Base-by-base conservation (phyloP, 1,139 yeast genomes). In the Sugiyamaella xylanicola region DNA sequence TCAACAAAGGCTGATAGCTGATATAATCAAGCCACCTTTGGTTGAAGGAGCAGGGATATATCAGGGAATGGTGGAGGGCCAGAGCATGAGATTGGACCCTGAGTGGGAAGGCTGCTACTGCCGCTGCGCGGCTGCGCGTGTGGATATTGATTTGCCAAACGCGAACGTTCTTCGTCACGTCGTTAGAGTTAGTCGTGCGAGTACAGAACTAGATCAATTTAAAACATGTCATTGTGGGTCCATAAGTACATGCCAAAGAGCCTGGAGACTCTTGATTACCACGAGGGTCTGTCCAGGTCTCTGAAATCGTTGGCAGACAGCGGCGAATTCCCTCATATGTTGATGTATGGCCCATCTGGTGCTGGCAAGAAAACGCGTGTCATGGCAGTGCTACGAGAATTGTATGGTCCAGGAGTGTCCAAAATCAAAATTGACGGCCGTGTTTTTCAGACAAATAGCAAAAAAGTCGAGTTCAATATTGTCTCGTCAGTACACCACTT, bases 311-410 rank as follows among this genome's bases (percentile, higher is more conserved):
- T 88, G 51, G 72, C 69, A 2, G 60, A 64, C 2, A 80, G 91
- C 1, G 93, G 92, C 1, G 98, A 95, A 69, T 86, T 93, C 68
- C 99, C 99, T 2, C 99, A 93, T 75, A 73, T 93, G 54, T 75
- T 93, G 41, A 82, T 93, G 9, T 92, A 92, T 69, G 99, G 99
- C 0, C 98, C 99, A 1, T 84, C 92, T 48, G 99, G 99, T 4
- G 88, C 96, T 16, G 99, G 99, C 58, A 93, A 93, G 71, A 95
- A 93, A 76, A 95, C 99, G 2, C 81, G 99, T 64, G 89, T 92
- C 16, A 81, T 91, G 72, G 85, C 96, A 8, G 79, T 95, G 2
- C 74, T 93, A 54, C 79, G 84, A 57, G 92, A 89, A 65, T 78
- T 93, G 53, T 93, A 86, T 68, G 98, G 98, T 0, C 72, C 86